Conservation (phyloP, 1,284 basidiomycete species). For the Tilletia indica region DNA sequence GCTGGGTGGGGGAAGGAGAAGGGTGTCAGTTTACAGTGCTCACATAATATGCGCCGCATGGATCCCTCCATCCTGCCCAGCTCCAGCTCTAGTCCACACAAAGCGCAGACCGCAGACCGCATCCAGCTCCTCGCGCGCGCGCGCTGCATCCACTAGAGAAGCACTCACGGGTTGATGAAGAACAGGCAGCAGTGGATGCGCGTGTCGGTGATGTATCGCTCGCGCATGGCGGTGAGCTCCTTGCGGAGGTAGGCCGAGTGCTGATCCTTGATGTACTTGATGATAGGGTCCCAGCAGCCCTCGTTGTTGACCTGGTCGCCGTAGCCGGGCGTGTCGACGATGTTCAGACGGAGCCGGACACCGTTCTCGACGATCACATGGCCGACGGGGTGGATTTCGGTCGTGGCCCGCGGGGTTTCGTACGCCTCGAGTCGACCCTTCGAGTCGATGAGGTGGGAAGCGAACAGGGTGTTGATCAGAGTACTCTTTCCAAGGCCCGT, state of each 20-base stretch:
- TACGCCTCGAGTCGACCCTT: conserved; percentile 88
- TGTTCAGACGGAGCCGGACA: conserved; percentile 90
- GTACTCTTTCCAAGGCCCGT: conserved; percentile 98
- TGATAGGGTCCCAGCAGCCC: conserved; percentile 90
- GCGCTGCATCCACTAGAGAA: background rate
- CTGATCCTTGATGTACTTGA: conserved; percentile 99
- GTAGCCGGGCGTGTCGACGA: conserved; percentile 97
- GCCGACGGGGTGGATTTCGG: conserved; percentile 90
- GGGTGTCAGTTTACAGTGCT: no score
- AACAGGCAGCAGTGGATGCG: conserved; percentile 97
- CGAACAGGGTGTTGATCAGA: conserved; percentile 97
- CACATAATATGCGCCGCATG: no score
- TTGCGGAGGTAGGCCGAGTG: conserved; percentile 98
- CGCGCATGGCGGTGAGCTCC: conserved; percentile 96
- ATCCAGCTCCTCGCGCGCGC: background rate
- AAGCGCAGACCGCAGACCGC: no score
- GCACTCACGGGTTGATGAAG: conserved; percentile 68
- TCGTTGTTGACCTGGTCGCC: conserved; percentile 99
- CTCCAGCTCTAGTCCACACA: no score
- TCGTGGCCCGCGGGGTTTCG: conserved; percentile 85
- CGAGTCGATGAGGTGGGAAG: conserved; percentile 93
- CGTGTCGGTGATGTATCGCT: conserved; percentile 96
- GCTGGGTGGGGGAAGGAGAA: conserved; percentile 27
- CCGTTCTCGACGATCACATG: conserved; percentile 97
- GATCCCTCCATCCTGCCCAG: no score